Conservation (phyloP, 2,329 filamentous ascomycete genomes). For the Bipolaris gigantea region DNA sequence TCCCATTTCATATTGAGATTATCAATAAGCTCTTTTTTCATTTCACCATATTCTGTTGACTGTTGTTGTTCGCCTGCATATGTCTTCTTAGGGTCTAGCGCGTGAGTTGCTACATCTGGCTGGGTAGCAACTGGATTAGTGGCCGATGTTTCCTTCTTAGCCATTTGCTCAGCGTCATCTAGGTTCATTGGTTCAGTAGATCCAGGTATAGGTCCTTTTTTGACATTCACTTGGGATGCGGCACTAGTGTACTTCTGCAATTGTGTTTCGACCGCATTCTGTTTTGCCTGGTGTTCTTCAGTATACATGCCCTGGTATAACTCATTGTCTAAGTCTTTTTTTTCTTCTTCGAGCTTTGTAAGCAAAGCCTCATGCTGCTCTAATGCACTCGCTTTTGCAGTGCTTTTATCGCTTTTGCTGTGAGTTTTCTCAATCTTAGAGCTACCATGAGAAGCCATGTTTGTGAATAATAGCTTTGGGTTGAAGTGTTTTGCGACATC, state of each 20-base stretch:
- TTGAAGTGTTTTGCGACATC: too few relatives aligned
- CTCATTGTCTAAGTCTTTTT: too few relatives aligned
- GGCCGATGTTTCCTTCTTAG: neutral
- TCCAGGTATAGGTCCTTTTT: neutral
- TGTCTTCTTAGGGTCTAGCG: neutral
- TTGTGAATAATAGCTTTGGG: too few relatives aligned
- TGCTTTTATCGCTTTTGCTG: too few relatives aligned
- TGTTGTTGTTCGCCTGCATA: neutral
- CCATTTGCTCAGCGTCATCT: too few relatives aligned
- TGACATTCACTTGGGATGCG: conserved; percentile 1
- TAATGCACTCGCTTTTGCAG: neutral
- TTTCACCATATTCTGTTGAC: neutral
- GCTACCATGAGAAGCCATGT: too few relatives aligned
- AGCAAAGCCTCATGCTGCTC: neutral
- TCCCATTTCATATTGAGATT: conserved; percentile 10
- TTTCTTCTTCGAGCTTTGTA: conserved; percentile 6
- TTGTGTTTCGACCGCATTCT: neutral
- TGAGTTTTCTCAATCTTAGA: too few relatives aligned
- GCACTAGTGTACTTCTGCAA: neutral
- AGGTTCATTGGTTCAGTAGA: neutral
- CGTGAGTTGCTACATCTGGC: neutral
- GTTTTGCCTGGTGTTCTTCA: neutral
- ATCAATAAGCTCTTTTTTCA: conserved; percentile 7
- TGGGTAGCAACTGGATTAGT: neutral
- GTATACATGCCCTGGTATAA: neutral